phyloP scores from a whole-genome alignment of 106 monocot genomes.

The Acorus gramineus region DNA sequence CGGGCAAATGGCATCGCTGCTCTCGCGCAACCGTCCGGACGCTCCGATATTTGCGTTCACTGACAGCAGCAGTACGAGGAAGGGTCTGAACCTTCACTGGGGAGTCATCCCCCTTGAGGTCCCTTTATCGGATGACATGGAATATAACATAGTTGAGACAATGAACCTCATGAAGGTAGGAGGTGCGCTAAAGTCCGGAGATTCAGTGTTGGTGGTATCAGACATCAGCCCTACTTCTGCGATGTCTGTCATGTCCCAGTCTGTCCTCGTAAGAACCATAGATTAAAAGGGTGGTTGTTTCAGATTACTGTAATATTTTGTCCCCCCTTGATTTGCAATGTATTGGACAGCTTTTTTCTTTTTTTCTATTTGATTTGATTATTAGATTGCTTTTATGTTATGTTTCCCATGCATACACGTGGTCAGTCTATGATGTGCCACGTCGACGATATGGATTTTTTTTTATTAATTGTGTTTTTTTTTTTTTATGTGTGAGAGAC shows the following conservation, averaged over 20 bases:
- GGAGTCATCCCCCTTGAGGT: slow-evolving; percentile 22
- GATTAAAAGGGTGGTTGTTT: not conserved
- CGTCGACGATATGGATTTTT: too few relatives aligned
- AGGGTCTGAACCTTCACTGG: slow-evolving; percentile 19
- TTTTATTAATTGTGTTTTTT: too few relatives aligned
- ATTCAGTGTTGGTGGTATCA: slow-evolving; percentile 18
- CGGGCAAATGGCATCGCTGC: slow-evolving; percentile 29
- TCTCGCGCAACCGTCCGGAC: slow-evolving; percentile 23
- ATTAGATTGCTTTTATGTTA: too few relatives aligned
- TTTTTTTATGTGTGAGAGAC: too few relatives aligned
- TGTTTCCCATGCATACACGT: too few relatives aligned
- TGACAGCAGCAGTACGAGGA: slow-evolving; percentile 10
- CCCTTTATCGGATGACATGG: slow-evolving; percentile 13
- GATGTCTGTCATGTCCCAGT: slow-evolving; percentile 13
- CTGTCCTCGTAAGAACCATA: slow-evolving; percentile 11
- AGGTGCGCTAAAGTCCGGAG: slow-evolving; percentile 12
- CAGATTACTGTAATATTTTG: too few relatives aligned
- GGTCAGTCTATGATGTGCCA: too few relatives aligned
- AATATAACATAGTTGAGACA: slow-evolving; percentile 14
- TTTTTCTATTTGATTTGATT: too few relatives aligned
- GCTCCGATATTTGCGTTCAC: slow-evolving; percentile 36
- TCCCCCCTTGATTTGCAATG: too few relatives aligned
- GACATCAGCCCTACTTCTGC: slow-evolving; percentile 8
- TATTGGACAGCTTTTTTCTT: too few relatives aligned
- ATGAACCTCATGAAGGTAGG: slow-evolving; percentile 14